phyloP scores from a whole-genome alignment of 208 protist genomes.

The Trichomonas tenax region DNA sequence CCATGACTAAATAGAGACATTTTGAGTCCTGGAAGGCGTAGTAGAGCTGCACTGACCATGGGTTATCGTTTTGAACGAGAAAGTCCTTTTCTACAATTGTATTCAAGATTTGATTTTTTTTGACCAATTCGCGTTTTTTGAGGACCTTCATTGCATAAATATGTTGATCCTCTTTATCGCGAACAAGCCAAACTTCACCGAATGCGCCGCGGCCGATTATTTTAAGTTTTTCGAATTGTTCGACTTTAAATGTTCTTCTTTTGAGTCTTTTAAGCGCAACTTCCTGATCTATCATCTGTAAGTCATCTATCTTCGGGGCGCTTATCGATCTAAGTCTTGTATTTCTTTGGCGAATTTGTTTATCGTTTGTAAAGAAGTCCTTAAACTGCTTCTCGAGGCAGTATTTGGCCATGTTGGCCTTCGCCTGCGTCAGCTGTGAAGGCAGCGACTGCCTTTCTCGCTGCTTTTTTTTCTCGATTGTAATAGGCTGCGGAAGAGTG shows the following conservation, averaged over 20 bases:
- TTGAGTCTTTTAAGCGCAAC: background rate
- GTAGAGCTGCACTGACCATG: conserved; percentile 49
- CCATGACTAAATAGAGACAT: conserved; percentile 57
- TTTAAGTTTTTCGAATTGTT: conserved; percentile 21
- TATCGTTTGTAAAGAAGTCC: background rate
- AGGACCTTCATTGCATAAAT: conserved; percentile 1
- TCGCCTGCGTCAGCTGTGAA: background rate
- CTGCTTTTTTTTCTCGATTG: background rate
- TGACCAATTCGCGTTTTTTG: background rate
- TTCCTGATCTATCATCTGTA: background rate
- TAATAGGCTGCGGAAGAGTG: background rate
- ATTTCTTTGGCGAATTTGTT: background rate
- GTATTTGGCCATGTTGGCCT: background rate
- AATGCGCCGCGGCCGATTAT: background rate
- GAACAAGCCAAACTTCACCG: background rate
- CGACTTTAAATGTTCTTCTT: background rate
- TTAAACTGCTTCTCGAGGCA: background rate
- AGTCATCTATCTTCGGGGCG: background rate
- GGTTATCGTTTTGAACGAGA: conserved; percentile 32
- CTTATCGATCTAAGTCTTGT: background rate
- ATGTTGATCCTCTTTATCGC: background rate
- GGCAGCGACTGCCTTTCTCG: background rate
- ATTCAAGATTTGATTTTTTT: conserved; percentile 33
- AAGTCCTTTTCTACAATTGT: conserved; percentile 44
- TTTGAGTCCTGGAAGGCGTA: conserved; percentile 51